A percentile compares a stretch with the other conserved stretches of the same genome.
Evolutionary conservation across 2,329 filamentous ascomycete species (phyloP).

Genomic region (Penicillium sp.): DNA sequence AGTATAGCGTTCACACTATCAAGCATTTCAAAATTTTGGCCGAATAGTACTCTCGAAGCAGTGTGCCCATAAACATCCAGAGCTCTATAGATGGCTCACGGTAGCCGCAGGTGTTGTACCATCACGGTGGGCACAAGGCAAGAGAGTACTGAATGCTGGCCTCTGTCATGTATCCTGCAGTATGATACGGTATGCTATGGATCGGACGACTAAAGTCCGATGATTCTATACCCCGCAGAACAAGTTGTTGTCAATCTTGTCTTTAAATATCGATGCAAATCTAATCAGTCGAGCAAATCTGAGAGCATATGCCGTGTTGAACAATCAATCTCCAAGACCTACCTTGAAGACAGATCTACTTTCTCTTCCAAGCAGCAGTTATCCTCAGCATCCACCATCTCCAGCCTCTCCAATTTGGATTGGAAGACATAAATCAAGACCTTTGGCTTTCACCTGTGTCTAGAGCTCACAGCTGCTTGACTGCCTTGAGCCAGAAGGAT

Average conservation of each 20-base stretch:
- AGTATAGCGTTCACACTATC: neutral
- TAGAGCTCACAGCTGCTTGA: conserved; percentile 14
- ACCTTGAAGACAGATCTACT: conserved; percentile 17
- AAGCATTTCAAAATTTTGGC: no score
- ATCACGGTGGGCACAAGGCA: no score
- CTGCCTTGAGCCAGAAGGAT: conserved; percentile 11
- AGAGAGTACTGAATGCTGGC: no score
- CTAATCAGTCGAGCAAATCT: neutral
- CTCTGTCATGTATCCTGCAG: no score
- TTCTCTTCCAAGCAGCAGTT: conserved; percentile 26
- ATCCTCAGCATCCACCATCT: conserved; percentile 21
- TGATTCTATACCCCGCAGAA: neutral
- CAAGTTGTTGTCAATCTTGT: neutral
- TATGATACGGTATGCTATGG: no score
- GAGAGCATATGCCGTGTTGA: neutral
- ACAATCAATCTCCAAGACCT: neutral
- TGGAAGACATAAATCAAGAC: conserved; percentile 9
- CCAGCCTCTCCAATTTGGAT: neutral
- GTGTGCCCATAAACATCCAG: neutral
- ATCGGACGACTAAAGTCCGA: conserved; percentile 7
- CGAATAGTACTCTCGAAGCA: neutral
- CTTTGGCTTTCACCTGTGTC: conserved; percentile 16
- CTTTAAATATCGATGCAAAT: neutral
- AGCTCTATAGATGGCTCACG: no score
- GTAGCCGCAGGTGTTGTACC: no score